These are phyloP conservation scores for Ustilago lituana DNA, from an alignment of 1,284 basidiomycete species.

Conservation along the genomic window DNA sequence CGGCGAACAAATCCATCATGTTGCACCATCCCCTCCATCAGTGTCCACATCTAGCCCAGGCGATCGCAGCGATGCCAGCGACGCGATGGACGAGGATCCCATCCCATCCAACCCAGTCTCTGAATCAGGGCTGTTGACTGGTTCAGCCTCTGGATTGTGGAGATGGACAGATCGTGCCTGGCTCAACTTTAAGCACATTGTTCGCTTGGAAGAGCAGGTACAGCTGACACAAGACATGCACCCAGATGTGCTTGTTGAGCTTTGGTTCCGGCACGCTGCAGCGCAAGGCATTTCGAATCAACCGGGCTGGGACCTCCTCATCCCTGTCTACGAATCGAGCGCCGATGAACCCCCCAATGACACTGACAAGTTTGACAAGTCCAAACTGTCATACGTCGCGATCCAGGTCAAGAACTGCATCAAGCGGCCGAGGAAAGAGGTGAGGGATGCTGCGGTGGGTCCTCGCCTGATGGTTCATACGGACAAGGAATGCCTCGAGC, in stretches of 20 bases:
- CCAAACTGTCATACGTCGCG: background rate
- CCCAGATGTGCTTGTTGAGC: too few species aligned
- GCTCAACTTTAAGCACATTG: slow-evolving; percentile 8
- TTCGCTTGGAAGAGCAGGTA: too few species aligned
- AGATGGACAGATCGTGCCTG: slow-evolving; percentile 2
- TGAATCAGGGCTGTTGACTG: background rate
- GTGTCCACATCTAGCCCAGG: background rate
- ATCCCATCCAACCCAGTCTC: background rate
- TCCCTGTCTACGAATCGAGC: slow-evolving; percentile 1
- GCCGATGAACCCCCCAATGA: background rate
- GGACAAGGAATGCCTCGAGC: too few species aligned
- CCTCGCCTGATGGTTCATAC: too few species aligned
- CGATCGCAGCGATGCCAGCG: background rate
- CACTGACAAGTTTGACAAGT: background rate
- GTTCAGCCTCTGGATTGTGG: background rate
- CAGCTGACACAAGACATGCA: too few species aligned
- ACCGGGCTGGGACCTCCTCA: too few species aligned
- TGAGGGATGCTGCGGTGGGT: too few species aligned
- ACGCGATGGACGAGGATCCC: background rate
- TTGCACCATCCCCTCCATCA: background rate
- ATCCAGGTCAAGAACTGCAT: too few species aligned
- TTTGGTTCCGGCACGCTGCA: too few species aligned
- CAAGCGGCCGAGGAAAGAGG: too few species aligned
- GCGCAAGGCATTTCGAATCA: too few species aligned
- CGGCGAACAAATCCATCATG: background rate